Evolutionary conservation across 2,329 filamentous ascomycete species (phyloP).

Genomic region (Epichloe festucae): DNA sequence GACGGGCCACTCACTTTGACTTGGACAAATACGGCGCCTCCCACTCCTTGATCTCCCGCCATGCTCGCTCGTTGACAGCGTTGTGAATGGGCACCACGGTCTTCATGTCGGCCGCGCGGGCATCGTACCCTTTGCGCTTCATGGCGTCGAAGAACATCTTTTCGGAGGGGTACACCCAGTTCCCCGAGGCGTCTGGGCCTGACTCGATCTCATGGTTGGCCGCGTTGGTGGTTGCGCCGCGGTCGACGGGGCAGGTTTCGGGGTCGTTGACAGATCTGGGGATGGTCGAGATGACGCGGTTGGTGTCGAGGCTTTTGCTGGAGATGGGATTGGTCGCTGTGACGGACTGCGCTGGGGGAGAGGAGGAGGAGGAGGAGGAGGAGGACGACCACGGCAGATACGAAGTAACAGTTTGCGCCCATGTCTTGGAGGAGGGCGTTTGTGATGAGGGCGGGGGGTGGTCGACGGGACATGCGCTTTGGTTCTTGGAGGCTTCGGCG

Average conservation of each 20-base stretch:
- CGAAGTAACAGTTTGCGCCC: slow-evolving; percentile 29
- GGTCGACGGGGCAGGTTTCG: slow-evolving; percentile 25
- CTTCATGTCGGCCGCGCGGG: slow-evolving; percentile 62
- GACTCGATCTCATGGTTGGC: slow-evolving; percentile 73
- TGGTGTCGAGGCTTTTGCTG: slow-evolving; percentile 38
- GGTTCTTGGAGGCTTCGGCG: slow-evolving; percentile 8
- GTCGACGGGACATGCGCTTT: slow-evolving; percentile 22
- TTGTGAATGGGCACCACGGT: slow-evolving; percentile 96
- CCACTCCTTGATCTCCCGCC: slow-evolving; percentile 85
- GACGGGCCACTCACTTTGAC: slow-evolving; percentile 35
- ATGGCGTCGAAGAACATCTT: slow-evolving; percentile 98
- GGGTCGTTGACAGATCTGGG: slow-evolving; percentile 42
- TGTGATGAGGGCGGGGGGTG: slow-evolving; percentile 12
- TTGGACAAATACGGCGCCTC: slow-evolving; percentile 53
- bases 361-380: slow-evolving; percentile 11
- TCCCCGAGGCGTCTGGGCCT: slow-evolving; percentile 59
- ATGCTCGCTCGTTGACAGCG: slow-evolving; percentile 92
- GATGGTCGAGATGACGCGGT: slow-evolving; percentile 69
- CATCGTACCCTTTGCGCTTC: slow-evolving; percentile 71
- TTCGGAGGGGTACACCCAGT: slow-evolving; percentile 96
- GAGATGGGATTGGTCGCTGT: slow-evolving; percentile 7
- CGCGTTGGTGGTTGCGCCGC: slow-evolving; percentile 45
- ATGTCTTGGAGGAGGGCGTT: slow-evolving; percentile 23
- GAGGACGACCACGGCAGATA: slow-evolving; percentile 28
- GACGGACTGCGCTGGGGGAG: slow-evolving; percentile 6